Evolutionary conservation across 495 filamentous ascomycete species (phyloP).

Genomic region (Trichoderma parareesei): DNA sequence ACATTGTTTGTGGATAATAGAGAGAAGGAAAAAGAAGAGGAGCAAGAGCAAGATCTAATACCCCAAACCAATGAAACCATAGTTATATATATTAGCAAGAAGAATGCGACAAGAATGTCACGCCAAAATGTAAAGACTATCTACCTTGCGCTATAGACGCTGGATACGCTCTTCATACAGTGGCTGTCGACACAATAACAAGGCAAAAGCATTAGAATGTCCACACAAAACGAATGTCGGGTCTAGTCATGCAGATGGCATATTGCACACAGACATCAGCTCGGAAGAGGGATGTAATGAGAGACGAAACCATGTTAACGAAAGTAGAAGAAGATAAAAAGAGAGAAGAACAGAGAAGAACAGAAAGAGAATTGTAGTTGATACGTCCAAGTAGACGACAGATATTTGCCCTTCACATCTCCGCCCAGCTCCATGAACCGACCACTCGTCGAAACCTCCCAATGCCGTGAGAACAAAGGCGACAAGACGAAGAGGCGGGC

Average conservation of each 20-base stretch:
- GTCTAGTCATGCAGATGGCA: background rate
- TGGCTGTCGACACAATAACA: no score
- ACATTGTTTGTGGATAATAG: no score
- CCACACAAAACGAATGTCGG: background rate
- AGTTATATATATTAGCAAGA: background rate
- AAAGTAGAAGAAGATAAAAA: background rate
- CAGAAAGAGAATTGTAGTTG: background rate
- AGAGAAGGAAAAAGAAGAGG: background rate
- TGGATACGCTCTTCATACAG: background rate
- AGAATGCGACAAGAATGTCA: background rate
- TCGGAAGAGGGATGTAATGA: background rate
- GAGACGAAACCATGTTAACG: no score
- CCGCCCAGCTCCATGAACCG: background rate
- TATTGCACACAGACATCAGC: background rate
- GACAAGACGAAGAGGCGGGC: no score
- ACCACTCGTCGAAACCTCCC: background rate
- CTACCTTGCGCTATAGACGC: background rate
- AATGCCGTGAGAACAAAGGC: background rate
- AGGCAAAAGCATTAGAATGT: background rate
- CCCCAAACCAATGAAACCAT: background rate
- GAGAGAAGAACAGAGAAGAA: background rate
- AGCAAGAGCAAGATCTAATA: background rate
- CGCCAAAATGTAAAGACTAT: background rate
- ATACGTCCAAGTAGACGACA: slow-evolving; percentile 2
- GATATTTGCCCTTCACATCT: background rate